Base-by-base conservation (phyloP, 2,329 filamentous ascomycete species). In the Monilinia laxa region DNA sequence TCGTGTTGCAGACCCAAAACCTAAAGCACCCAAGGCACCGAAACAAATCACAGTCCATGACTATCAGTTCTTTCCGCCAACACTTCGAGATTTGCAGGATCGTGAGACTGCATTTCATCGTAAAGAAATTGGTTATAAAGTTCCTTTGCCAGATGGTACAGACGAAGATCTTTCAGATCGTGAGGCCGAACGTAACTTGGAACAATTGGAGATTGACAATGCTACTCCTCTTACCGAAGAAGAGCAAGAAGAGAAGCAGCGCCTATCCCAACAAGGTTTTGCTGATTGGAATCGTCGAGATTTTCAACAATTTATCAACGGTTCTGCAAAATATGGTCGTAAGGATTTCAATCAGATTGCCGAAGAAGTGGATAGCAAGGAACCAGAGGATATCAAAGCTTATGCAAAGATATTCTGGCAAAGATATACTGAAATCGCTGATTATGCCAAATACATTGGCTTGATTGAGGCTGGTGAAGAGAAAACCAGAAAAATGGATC, bases 341-440 rank as follows among this genome's bases (percentile, higher is more conserved):
- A 87, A 85, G 51, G 92, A 95, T 76, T 97, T 91, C 75, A 89
- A 90, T 38, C 86, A 86, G 52, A 99, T 99, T 73, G 87, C 94
- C 0, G 85, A 89, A 4, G 95, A 99, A 76, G 89, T 98, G 55
- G 95, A 97, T 76, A 93, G 89, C 82, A 99, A 99, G 82, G 88
- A 86, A 7, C 83, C 89, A 0, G 84, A 90, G 1, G 93, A 99
- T 77, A 89, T 99, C 74, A 92, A 92, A 78, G 87, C 89, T 40
- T 99, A 98, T 74, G 92, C 95, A 58, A 93, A 96, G 78, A 90
- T 93, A 1, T 99, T 99, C 79, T 99, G 95, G 95, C 90, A 95
- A 78, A 90, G 94, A 63, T 96, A 96, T 80, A 91, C 87, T 53
- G 93, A 97, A 76, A 93, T 99, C 68, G 81, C 87, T 54, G 95